phyloP scores from a whole-genome alignment of 2,329 filamentous ascomycete genomes.

The Metarhizium rileyi region DNA sequence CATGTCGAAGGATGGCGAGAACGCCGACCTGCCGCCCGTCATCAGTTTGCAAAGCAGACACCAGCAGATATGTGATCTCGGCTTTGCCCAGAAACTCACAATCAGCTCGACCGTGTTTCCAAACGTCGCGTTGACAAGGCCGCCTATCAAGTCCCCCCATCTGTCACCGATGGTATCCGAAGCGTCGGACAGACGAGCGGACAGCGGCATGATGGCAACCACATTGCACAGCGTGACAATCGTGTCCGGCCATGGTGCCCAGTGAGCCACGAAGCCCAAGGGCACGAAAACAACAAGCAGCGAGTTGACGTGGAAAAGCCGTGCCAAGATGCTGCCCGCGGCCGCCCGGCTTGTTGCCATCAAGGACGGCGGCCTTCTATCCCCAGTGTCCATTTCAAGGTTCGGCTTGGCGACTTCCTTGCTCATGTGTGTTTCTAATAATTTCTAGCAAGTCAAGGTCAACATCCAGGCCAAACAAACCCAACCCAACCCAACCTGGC shows the following conservation, averaged over 20 bases:
- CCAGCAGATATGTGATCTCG: no score
- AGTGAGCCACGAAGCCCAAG: conserved; percentile 6
- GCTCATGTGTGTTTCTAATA: no score
- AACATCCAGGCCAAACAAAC: no score
- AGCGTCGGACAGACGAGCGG: conserved; percentile 8
- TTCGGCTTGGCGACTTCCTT: no score
- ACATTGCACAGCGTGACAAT: conserved; percentile 7
- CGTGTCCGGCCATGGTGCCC: conserved; percentile 4
- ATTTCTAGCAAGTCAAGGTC: no score
- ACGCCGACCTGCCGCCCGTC: conserved; percentile 6
- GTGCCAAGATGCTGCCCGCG: not conserved
- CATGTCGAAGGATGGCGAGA: conserved; percentile 8
- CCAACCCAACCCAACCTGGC: no score
- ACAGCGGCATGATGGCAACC: conserved; percentile 10
- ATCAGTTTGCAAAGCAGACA: no score
- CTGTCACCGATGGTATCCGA: conserved; percentile 8
- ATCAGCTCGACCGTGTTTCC: conserved; percentile 11
- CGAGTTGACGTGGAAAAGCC: not conserved
- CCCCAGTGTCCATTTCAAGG: not conserved
- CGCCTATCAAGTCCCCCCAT: conserved; percentile 8
- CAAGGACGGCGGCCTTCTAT: not conserved
- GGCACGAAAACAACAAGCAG: conserved; percentile 8
- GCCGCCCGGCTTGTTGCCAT: not conserved
- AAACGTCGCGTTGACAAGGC: conserved; percentile 11
- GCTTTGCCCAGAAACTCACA: conserved; percentile 1